These are phyloP conservation scores for Physaria fendleri DNA, from an alignment of 345 rosid genomes.

Conservation along the genomic window DNA sequence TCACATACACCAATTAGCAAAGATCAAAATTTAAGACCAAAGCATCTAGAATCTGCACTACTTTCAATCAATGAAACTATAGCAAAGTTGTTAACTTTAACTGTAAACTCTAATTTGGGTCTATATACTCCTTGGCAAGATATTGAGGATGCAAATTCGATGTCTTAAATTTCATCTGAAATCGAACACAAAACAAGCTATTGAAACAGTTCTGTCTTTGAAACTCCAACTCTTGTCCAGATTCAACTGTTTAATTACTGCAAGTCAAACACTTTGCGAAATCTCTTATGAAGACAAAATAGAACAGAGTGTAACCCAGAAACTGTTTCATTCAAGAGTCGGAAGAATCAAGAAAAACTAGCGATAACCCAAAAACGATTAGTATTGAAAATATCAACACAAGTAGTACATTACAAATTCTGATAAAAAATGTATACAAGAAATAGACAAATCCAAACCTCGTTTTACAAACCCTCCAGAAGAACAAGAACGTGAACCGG, in stretches of 20 bases:
- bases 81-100: no score
- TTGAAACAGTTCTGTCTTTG: neutral
- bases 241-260: neutral
- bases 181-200: no score
- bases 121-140: no score
- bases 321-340: slow-evolving; percentile 16
- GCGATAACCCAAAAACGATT: neutral
- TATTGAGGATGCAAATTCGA: neutral
- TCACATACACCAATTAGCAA: neutral
- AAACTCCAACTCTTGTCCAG: neutral
- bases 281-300: no score
- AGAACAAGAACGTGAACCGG: neutral
- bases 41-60: neutral
- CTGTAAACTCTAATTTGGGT: no score
- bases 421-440: no score
- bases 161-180: neutral
- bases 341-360: neutral
- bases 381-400: neutral
- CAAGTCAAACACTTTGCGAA: no score
- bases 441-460: neutral
- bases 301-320: slow-evolving; percentile 19
- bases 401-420: no score
- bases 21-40: neutral
- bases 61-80: neutral
- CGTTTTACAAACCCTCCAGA: neutral